phyloP scores from a whole-genome alignment of 306 rosid genomes.

The Parietaria judaica region DNA sequence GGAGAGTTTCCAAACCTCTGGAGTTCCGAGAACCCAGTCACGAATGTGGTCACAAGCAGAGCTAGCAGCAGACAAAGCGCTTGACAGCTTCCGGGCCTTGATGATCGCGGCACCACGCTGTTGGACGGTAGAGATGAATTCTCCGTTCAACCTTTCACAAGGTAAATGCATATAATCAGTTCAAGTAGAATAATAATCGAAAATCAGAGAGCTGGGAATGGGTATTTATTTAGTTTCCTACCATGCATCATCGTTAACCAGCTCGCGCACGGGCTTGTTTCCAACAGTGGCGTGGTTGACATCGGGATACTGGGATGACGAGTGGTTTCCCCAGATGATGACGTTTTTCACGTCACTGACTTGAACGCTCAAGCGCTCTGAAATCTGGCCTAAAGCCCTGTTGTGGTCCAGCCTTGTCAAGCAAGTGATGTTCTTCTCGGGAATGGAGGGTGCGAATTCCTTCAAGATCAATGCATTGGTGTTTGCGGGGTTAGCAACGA shows the following conservation, averaged over 20 bases:
- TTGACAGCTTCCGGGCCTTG: constrained; percentile 88
- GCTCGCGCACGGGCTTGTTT: constrained; percentile 68
- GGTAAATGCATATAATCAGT: background rate
- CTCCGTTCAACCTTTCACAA: constrained; percentile 69
- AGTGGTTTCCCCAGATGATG: constrained; percentile 97
- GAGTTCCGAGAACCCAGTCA: constrained; percentile 97
- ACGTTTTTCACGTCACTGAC: constrained; percentile 89
- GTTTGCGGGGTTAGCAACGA: constrained; percentile 98
- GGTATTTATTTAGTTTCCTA: constrained; percentile 13
- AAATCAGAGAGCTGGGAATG: background rate
- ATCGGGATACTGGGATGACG: constrained; percentile 96
- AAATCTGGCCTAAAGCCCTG: constrained; percentile 95
- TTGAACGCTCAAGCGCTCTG: constrained; percentile 72
- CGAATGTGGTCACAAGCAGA: constrained; percentile 97
- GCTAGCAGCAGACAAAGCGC: constrained; percentile 97
- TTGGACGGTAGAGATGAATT: constrained; percentile 87
- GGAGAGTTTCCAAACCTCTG: constrained; percentile 43
- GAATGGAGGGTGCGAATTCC: constrained; percentile 93
- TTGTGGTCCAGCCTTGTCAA: constrained; percentile 95
- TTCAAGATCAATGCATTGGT: constrained; percentile 97
- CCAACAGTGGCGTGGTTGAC: constrained; percentile 95
- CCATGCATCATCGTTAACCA: constrained; percentile 85
- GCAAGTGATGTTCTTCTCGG: constrained; percentile 77
- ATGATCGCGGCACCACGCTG: constrained; percentile 99
- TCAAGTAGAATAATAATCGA: background rate